Percentiles rank a stretch among this genome's conserved stretches.
These are phyloP conservation scores for Euphorbia pulcherrima DNA, from an alignment of 345 rosid species.

Conservation along the genomic window DNA sequence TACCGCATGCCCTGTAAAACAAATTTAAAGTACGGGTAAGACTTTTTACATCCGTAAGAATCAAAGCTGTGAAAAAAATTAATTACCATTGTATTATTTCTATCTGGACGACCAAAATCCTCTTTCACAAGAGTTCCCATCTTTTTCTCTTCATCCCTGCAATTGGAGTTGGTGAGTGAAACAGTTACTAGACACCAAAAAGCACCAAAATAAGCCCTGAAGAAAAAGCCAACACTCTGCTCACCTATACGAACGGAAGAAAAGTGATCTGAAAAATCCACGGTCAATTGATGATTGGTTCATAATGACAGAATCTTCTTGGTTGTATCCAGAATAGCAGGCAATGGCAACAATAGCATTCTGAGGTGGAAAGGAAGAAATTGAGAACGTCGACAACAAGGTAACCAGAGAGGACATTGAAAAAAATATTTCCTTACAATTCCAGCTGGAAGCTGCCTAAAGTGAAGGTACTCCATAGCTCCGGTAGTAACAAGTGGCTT, in stretches of 20 bases:
- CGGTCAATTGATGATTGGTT: constrained; percentile 95
- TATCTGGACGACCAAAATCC: constrained; percentile 93
- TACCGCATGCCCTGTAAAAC: constrained; percentile 86
- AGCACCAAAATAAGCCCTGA: neutral
- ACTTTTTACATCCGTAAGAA: constrained; percentile 9
- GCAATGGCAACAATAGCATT: constrained; percentile 96
- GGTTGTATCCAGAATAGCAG: constrained; percentile 98
- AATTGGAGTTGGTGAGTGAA: constrained; percentile 13
- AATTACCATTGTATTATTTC: constrained; percentile 77
- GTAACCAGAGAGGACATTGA: neutral
- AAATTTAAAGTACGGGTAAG: constrained; percentile 16
- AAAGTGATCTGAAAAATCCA: constrained; percentile 90
- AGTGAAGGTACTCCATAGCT: constrained; percentile 99
- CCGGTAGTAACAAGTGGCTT: constrained; percentile 97
- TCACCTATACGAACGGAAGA: constrained; percentile 91
- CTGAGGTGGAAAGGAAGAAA: constrained; percentile 34
- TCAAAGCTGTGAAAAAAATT: neutral
- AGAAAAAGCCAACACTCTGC: constrained; percentile 4
- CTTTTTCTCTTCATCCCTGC: constrained; percentile 96
- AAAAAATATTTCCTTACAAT: constrained; percentile 47
- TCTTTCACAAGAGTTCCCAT: constrained; percentile 99
- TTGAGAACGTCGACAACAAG: constrained; percentile 5
- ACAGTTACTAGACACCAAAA: neutral
- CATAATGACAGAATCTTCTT: constrained; percentile 99
- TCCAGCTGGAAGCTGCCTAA: constrained; percentile 99